phyloP scores from a whole-genome alignment of 1,284 basidiomycete genomes.

The Termitomyces sp. region DNA sequence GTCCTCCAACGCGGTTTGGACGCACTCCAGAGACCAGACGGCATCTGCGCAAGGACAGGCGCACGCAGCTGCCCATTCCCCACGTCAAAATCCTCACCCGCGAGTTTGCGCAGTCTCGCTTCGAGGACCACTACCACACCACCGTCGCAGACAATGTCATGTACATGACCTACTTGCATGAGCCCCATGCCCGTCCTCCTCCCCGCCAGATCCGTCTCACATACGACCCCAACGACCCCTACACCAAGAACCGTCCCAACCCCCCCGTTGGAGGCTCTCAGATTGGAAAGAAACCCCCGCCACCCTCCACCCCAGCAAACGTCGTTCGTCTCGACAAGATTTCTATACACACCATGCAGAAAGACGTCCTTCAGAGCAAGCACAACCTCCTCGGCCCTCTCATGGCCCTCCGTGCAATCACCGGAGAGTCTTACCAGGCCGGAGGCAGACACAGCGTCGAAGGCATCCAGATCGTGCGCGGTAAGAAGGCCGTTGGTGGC shows the following conservation, averaged over 20 bases:
- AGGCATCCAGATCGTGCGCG: constrained; percentile 80
- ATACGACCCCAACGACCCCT: constrained; percentile 78
- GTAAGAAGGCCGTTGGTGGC: constrained; percentile 76
- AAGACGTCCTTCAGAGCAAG: constrained; percentile 74
- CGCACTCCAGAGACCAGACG: constrained; percentile 41
- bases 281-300: constrained; percentile 59
- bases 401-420: constrained; percentile 84
- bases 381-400: constrained; percentile 78
- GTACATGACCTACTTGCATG: constrained; percentile 93
- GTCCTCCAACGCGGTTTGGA: constrained; percentile 38
- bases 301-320: constrained; percentile 59
- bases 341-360: constrained; percentile 80
- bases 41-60: constrained; percentile 41
- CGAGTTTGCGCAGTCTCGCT: constrained; percentile 73
- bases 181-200: constrained; percentile 44
- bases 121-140: constrained; percentile 80
- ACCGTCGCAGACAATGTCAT: constrained; percentile 86
- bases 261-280: constrained; percentile 71
- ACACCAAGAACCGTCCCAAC: constrained; percentile 69
- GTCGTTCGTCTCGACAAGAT: constrained; percentile 80
- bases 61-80: constrained; percentile 57
- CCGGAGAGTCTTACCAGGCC: constrained; percentile 73
- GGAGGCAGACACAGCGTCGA: constrained; percentile 63
- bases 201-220: constrained; percentile 58
- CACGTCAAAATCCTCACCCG: constrained; percentile 59